phyloP scores from a whole-genome alignment of 331 rosid genomes.

The Spiraea crenata region DNA sequence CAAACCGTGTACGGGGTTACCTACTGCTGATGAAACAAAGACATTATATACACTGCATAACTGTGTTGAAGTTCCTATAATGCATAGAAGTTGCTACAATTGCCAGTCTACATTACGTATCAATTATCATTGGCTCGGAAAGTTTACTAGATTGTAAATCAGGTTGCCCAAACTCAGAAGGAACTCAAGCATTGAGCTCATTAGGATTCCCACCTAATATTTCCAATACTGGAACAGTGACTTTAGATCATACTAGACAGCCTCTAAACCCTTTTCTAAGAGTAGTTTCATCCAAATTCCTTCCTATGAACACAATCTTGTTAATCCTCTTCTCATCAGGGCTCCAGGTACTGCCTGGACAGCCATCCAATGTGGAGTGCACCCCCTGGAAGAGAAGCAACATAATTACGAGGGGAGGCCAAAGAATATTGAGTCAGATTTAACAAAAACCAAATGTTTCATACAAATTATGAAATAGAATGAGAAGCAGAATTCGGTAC shows the following conservation, averaged over 20 bases:
- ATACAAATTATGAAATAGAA: not conserved
- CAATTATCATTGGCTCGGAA: too few relatives aligned
- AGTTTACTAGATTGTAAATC: not conserved
- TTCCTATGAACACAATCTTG: conserved; percentile 89
- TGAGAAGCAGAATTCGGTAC: conserved; percentile 32
- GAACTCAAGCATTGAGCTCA: not conserved
- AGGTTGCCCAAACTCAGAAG: not conserved
- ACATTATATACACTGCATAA: too few relatives aligned
- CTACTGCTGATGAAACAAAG: too few relatives aligned
- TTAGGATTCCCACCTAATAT: not conserved
- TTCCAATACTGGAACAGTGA: not conserved
- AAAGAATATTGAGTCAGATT: not conserved
- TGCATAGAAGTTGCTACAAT: too few relatives aligned
- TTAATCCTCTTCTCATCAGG: conserved; percentile 71
- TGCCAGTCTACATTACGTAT: not conserved
- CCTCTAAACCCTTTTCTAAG: conserved; percentile 84
- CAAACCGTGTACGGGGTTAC: too few relatives aligned
- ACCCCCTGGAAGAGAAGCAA: conserved; percentile 61
- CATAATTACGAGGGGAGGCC: not conserved
- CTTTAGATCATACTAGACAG: conserved; percentile 45
- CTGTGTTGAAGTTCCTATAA: too few relatives aligned
- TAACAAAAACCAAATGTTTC: not conserved
- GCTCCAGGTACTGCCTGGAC: conserved; percentile 75
- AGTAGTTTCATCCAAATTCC: conserved; percentile 75
- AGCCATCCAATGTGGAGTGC: conserved; percentile 78